phyloP scores from a whole-genome alignment of 352 stramenopile species.

The Phytophthora rubi region DNA sequence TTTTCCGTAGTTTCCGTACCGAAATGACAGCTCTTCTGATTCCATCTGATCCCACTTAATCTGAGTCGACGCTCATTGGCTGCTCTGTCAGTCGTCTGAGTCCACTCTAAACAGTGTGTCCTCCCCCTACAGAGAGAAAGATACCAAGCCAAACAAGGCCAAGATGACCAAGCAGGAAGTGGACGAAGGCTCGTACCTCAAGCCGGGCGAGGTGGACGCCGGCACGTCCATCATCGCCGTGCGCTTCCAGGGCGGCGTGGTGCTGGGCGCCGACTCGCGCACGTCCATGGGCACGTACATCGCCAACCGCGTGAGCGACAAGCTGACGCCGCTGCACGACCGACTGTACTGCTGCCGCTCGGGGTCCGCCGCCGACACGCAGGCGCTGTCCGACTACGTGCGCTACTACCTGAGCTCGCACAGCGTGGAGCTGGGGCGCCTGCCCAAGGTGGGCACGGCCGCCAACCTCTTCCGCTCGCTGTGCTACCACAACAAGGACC shows the following conservation, averaged over 20 bases:
- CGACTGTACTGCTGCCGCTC: slow-evolving; percentile 98
- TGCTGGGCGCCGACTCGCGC: slow-evolving; percentile 96
- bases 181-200: slow-evolving; percentile 76
- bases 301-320: slow-evolving; percentile 98
- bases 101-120: neutral
- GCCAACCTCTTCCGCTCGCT: slow-evolving; percentile 96
- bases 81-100: too few species aligned
- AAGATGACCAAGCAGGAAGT: slow-evolving; percentile 56
- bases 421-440: slow-evolving; percentile 84
- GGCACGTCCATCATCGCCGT: slow-evolving; percentile 99
- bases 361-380: slow-evolving; percentile 97
- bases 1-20: too few species aligned
- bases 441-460: slow-evolving; percentile 97
- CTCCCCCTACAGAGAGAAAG: neutral
- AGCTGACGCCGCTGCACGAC: slow-evolving; percentile 97
- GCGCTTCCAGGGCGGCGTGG: slow-evolving; percentile 95
- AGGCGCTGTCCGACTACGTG: slow-evolving; percentile 90
- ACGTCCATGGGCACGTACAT: slow-evolving; percentile 97
- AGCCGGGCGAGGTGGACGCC: slow-evolving; percentile 93
- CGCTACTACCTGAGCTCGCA: slow-evolving; percentile 83
- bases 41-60: too few species aligned
- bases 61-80: too few species aligned
- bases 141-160: neutral
- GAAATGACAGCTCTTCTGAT: too few species aligned
- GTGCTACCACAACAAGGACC: slow-evolving; percentile 99